phyloP scores from a whole-genome alignment of 2,329 filamentous ascomycete species.

The Sclerotinia spermophila region DNA sequence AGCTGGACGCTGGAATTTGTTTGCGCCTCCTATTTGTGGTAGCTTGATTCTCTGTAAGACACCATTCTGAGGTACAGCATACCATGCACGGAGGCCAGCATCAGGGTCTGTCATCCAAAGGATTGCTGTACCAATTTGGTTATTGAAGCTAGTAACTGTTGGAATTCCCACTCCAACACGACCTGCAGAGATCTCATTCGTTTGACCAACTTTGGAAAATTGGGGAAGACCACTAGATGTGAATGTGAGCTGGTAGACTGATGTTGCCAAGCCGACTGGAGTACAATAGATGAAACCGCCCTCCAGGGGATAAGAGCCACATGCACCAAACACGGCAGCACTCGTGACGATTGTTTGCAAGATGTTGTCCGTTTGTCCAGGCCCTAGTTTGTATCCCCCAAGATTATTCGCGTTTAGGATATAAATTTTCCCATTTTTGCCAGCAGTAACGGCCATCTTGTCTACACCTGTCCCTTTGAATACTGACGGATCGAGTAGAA shows the following conservation, averaged over 20 bases:
- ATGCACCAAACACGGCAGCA: slow-evolving; percentile 39
- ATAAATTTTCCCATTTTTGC: slow-evolving; percentile 43
- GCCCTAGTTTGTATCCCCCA: slow-evolving; percentile 42
- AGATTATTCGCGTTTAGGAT: slow-evolving; percentile 42
- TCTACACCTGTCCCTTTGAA: slow-evolving; percentile 39
- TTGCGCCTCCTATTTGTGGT: slow-evolving; percentile 37
- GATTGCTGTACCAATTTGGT: slow-evolving; percentile 37
- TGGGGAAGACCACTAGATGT: slow-evolving; percentile 35
- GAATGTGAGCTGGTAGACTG: slow-evolving; percentile 38
- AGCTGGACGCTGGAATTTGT: slow-evolving; percentile 41
- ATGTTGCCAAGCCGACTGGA: slow-evolving; percentile 37
- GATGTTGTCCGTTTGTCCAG: slow-evolving; percentile 38
- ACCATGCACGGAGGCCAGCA: slow-evolving; percentile 39
- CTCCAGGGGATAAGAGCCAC: slow-evolving; percentile 42
- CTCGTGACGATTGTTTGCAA: slow-evolving; percentile 39
- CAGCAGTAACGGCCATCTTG: slow-evolving; percentile 40
- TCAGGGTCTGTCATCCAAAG: slow-evolving; percentile 41
- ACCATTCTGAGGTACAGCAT: slow-evolving; percentile 40
- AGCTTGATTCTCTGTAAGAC: slow-evolving; percentile 36
- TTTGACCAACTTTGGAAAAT: slow-evolving; percentile 37
- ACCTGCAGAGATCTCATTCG: slow-evolving; percentile 33
- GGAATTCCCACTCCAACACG: slow-evolving; percentile 38
- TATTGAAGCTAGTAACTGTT: slow-evolving; percentile 39
- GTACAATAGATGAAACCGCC: slow-evolving; percentile 44
- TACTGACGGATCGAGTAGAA: slow-evolving; percentile 37